Percentiles rank a stretch among this genome's conserved stretches.
phyloP scores from a whole-genome alignment of 768 basidiomycete species.

The Psilocybe cyanescens region DNA sequence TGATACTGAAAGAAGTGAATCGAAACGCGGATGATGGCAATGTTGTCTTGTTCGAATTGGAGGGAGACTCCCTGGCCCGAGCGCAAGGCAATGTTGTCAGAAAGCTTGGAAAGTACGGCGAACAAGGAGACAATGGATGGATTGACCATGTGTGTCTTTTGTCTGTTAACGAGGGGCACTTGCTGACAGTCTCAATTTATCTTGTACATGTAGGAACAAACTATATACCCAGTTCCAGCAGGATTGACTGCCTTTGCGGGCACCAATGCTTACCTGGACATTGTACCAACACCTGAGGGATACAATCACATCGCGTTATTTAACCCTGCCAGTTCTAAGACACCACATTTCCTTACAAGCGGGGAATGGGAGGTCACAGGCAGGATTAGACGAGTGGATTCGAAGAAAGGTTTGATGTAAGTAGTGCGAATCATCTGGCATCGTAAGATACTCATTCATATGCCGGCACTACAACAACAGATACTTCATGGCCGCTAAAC shows the following conservation, averaged over 20 bases:
- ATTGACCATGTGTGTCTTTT: conserved; percentile 73
- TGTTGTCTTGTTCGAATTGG: conserved; percentile 76
- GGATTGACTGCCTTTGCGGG: conserved; percentile 41
- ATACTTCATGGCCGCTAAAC: conserved; percentile 88
- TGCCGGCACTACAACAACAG: conserved; percentile 43
- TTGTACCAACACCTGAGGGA: conserved; percentile 81
- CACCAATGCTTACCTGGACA: conserved; percentile 82
- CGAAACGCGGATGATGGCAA: conserved; percentile 81
- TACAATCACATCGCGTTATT: conserved; percentile 95
- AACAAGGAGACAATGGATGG: conserved; percentile 93
- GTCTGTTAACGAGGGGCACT: conserved; percentile 5
- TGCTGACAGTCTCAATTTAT: not conserved
- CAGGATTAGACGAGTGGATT: conserved; percentile 74
- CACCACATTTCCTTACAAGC: conserved; percentile 82
- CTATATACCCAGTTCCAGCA: conserved; percentile 59
- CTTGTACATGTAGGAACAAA: conserved; percentile 52
- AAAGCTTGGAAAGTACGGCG: conserved; percentile 79
- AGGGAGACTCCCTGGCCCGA: conserved; percentile 27
- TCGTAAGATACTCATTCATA: not conserved
- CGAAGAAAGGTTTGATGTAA: conserved; percentile 70
- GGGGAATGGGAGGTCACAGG: conserved; percentile 91
- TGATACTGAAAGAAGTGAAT: conserved; percentile 88
- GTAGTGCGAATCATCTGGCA: conserved; percentile 29
- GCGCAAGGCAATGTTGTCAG: conserved; percentile 64
- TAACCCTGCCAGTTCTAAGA: conserved; percentile 68